Evolutionary conservation across 75 land plant genomes (phyloP), one percentile per base, ranked within the genome.

Genomic region (Pinus taeda): DNA sequence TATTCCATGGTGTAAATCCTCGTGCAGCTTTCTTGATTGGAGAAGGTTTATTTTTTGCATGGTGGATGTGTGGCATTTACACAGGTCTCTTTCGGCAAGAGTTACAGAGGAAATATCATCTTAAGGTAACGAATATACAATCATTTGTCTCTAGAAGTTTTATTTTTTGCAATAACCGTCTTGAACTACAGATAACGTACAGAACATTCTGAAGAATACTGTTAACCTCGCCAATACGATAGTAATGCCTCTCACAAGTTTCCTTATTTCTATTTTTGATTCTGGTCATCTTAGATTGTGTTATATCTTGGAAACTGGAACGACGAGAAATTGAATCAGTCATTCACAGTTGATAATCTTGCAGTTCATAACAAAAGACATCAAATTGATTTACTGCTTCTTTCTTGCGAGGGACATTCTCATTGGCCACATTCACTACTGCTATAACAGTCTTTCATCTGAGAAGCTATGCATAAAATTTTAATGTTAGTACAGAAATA

Each of bases 11-110:
- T 30, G 45, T 86, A 6, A 70, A 84, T 73, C 88, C 88, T 18
- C 75, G 65, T 24, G 66, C 80, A 5, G 61, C 77, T n/a, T 84
- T 86, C 80, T 81, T 93, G 42, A 79, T 86, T 3, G 88, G 80
- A 45, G 88, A 86, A 74, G 86, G 86, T 15, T 66, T 86, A 33
- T 45, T 86, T 36, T 86, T 84, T 74, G 57, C 82, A 4, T 86
- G 88, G 88, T 86, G 88, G 88, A 86, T 86, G 87, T 86, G 86
- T 78, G 86, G 86, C 74, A 84, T 86, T 24, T 86, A 86, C 76
- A 81, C 88, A 22, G 88, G 88, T 76, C 80, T 84, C 57, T 84
- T 78, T 67, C 79, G 87, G 56, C 83, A 86, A 61, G 83, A 84
- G 63, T 60, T 86, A 18, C 87, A 86, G 59, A 84, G 60, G 70